These are phyloP conservation scores for Flaveria ramosissima DNA, from an alignment of 129 eudicot genomes.

Conservation along the genomic window DNA sequence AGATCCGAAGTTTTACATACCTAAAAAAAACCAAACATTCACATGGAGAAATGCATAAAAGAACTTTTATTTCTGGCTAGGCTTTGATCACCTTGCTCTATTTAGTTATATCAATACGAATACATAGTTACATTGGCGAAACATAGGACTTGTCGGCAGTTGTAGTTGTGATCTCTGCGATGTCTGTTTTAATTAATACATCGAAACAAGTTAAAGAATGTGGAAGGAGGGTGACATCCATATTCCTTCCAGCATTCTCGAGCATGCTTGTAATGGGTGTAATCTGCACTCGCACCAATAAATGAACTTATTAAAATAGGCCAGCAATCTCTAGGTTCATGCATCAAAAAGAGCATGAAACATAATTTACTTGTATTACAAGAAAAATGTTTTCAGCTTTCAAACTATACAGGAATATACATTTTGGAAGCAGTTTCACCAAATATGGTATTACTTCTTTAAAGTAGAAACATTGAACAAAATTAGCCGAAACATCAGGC, in stretches of 20 bases:
- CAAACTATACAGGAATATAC: no score
- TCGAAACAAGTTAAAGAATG: constrained; percentile 65
- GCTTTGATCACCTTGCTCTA: neutral
- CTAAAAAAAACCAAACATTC: neutral
- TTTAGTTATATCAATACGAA: neutral
- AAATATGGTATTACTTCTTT: neutral
- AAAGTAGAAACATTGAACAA: no score
- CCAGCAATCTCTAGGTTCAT: neutral
- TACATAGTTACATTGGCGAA: constrained; percentile 34
- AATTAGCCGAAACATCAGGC: no score
- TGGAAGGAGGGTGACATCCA: constrained; percentile 53
- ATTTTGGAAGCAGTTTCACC: no score
- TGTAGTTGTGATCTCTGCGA: constrained; percentile 18
- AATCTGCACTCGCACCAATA: constrained; percentile 35
- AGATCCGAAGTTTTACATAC: no score
- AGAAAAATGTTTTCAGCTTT: no score
- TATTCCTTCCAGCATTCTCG: constrained; percentile 36
- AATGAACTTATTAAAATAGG: neutral
- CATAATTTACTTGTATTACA: no score
- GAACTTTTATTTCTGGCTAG: neutral
- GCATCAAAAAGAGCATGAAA: no score
- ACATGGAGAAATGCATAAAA: neutral
- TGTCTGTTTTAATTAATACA: constrained; percentile 44
- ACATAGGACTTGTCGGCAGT: constrained; percentile 21
- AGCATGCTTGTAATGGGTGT: constrained; percentile 41